phyloP scores from a whole-genome alignment of 345 rosid species.

The Nephelium lappaceum region DNA sequence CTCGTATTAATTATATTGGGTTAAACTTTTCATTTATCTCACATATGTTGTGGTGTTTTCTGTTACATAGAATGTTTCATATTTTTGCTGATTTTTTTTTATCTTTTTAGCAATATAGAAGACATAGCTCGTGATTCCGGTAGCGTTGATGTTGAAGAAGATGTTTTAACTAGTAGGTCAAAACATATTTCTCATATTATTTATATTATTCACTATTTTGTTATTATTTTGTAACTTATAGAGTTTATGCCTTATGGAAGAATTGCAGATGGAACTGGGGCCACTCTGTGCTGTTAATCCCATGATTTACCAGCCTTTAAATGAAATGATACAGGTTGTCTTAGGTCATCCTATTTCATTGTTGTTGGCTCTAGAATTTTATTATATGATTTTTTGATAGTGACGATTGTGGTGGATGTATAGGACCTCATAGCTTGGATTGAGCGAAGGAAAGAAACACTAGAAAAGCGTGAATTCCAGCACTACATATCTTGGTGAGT shows the following conservation, averaged over 20 bases:
- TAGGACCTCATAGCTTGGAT: constrained; percentile 84
- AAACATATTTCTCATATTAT: constrained; percentile 1
- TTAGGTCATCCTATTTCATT: not conserved
- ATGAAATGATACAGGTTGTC: constrained; percentile 74
- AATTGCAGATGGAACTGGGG: constrained; percentile 74
- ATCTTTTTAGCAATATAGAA: constrained; percentile 76
- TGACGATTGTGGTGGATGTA: constrained; percentile 23
- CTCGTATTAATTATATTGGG: not conserved
- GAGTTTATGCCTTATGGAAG: constrained; percentile 40
- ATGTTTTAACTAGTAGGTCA: constrained; percentile 68
- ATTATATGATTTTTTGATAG: constrained; percentile 7
- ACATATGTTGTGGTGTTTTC: not conserved
- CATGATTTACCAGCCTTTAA: constrained; percentile 71
- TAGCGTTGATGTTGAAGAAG: constrained; percentile 86
- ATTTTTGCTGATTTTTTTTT: not conserved
- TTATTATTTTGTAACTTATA: constrained; percentile 29
- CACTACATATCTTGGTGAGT: constrained; percentile 74
- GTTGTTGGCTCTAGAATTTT: not conserved
- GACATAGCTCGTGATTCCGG: constrained; percentile 97
- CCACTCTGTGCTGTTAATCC: constrained; percentile 53
- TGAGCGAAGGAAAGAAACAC: constrained; percentile 53
- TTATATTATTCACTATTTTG: not conserved
- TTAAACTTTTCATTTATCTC: not conserved
- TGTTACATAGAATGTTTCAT: not conserved
- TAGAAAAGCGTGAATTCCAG: constrained; percentile 81